These are phyloP conservation scores for Flaveria floridana DNA, from an alignment of 140 eudicot species.

Conservation along the genomic window DNA sequence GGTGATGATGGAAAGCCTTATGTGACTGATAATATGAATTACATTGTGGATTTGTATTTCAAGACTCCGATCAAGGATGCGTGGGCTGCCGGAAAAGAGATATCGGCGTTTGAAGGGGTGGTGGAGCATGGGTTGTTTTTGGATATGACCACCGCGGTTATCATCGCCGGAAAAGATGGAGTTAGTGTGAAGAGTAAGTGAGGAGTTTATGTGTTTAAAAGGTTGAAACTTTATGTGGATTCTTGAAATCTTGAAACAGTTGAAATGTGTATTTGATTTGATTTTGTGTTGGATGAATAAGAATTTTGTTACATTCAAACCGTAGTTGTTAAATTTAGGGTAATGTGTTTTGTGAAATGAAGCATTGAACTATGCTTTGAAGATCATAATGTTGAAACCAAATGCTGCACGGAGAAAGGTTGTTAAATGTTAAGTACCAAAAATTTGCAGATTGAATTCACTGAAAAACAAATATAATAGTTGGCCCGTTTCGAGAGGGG, in stretches of 20 bases:
- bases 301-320: not conserved
- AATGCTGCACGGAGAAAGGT: too few species aligned
- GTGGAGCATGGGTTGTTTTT: constrained; percentile 98
- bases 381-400: not conserved
- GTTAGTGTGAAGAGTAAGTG: constrained; percentile 75
- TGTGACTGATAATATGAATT: constrained; percentile 85
- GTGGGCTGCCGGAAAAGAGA: constrained; percentile 71
- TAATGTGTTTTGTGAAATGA: too few species aligned
- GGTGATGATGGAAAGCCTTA: constrained; percentile 75
- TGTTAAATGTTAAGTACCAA: too few species aligned
- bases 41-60: constrained; percentile 91
- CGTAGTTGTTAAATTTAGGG: too few species aligned
- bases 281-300: constrained; percentile 16
- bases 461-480: too few species aligned
- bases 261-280: constrained; percentile 20
- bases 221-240: constrained; percentile 17
- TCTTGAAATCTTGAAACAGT: constrained; percentile 21
- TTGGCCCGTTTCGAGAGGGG: too few species aligned
- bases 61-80: constrained; percentile 85
- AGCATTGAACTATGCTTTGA: not conserved
- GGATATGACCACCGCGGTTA: constrained; percentile 80
- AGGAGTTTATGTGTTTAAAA: constrained; percentile 21
- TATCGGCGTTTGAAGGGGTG: constrained; percentile 80
- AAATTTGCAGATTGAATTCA: too few species aligned
- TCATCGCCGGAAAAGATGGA: constrained; percentile 82